Base-by-base conservation (phyloP, 2,329 filamentous ascomycete genomes). In the Pestalotiopsis sp. region DNA sequence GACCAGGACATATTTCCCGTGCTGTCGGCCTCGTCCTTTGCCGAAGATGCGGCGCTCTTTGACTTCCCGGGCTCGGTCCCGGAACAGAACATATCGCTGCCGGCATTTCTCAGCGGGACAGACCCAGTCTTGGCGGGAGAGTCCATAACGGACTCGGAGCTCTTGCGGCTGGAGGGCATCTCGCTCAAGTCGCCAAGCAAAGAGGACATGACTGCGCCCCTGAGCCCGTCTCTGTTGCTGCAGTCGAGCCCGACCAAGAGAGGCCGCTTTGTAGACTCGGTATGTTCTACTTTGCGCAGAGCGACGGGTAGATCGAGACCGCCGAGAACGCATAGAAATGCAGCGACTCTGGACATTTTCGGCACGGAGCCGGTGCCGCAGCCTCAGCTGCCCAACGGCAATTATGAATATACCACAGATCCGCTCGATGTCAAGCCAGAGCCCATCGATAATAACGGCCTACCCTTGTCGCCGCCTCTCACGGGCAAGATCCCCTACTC, bases 141-240 rank as follows among this genome's bases (percentile, higher is more conserved):
- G 27, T 83, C 82, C 68, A 82, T 85, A 75, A 85, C 83, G 3
- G 83, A 86, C 70, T 82, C 82, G 49, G 83, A 85, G 72, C 77
- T 86, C n/a, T 78, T 83, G 9, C 78, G 80, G 38, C 78, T 86
- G 2, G 82, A 85, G 71, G 81, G 81, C n/a, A 85, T 86, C 70
- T 82, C 82, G n/a, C 72, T 85, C 31, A 80, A 80, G 49, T 77
- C 77, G 17, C 75, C 75, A 36, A 36, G 31, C 17, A 72, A 68
- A 60, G 67, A 71, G 59, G 75, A 71, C 65, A 67, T 65, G 13
- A 74, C 76, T 41, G 74, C 72, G 20, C 74, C 75, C 25, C 71
- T 72, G 12, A 77, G 72, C 36, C 76, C 76, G 5, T 69, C 64
- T 36, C 66, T 70, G 27, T 75, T 69, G 77, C 76, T 77, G 76